Evolutionary conservation across 805 yeast genomes (phyloP).

Genomic region (Yarrowia yakushimensis): DNA sequence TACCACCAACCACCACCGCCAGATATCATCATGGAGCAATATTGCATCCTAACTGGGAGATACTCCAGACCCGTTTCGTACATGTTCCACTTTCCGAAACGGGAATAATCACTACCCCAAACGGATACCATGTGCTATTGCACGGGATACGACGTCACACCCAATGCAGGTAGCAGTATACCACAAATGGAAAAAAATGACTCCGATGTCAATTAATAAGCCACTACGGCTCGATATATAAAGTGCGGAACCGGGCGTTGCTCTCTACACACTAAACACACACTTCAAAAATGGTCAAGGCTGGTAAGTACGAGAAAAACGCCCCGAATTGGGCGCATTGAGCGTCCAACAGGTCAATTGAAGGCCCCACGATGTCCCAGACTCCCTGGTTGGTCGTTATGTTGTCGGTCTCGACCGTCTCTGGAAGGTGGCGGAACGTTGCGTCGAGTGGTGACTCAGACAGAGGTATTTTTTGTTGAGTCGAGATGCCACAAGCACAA

Average conservation of each 20-base stretch:
- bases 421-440: conserved; percentile 18
- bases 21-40: not conserved
- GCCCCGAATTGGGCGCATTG: not conserved
- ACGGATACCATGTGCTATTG: not conserved
- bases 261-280: conserved; percentile 12
- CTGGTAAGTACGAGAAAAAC: conserved; percentile 48
- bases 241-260: conserved; percentile 23
- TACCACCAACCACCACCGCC: not conserved
- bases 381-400: not conserved
- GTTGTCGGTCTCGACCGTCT: not conserved
- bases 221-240: conserved; percentile 18
- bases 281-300: conserved; percentile 53
- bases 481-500: not conserved
- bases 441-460: not conserved
- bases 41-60: not conserved
- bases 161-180: not conserved
- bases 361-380: not conserved
- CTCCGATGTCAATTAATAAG: conserved; percentile 10
- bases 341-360: not conserved
- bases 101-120: not conserved
- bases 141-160: conserved; percentile 4
- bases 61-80: not conserved
- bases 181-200: conserved; percentile 4
- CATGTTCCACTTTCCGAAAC: not conserved
- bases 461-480: not conserved